Percentiles rank a stretch among this genome's conserved stretches.
Evolutionary conservation across 164 flowering plant genomes (phyloP).

Genomic region (Vitis riparia): DNA sequence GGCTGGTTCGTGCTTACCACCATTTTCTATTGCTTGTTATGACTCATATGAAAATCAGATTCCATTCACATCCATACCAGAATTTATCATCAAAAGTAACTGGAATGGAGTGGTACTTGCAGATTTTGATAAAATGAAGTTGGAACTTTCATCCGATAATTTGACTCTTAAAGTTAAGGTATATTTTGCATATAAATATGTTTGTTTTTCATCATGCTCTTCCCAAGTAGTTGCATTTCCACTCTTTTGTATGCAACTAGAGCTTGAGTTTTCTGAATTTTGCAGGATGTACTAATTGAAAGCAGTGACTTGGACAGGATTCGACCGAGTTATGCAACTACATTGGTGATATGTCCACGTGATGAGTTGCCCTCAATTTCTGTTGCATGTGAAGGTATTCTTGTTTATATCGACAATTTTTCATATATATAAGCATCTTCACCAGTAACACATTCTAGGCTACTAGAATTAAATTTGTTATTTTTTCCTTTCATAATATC

Average conservation of each 20-base stretch:
- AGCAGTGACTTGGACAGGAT: constrained; percentile 45
- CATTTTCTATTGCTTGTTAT: constrained; percentile 39
- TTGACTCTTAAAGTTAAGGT: constrained; percentile 51
- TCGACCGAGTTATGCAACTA: constrained; percentile 54
- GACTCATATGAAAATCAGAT: constrained; percentile 51
- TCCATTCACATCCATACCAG: constrained; percentile 40
- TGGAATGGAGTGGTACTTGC: background rate
- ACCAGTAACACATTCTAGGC: background rate
- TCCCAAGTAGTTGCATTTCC: background rate
- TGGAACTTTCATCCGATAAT: constrained; percentile 32
- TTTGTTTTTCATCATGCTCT: background rate
- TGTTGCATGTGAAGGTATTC: constrained; percentile 58
- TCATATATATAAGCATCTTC: background rate
- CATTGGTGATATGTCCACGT: constrained; percentile 34
- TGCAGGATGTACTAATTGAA: constrained; percentile 48
- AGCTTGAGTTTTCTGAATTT: background rate
- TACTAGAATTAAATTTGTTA: background rate
- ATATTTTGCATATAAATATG: constrained; percentile 4
- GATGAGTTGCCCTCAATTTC: constrained; percentile 32
- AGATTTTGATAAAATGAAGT: constrained; percentile 17
- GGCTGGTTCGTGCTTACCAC: constrained; percentile 47
- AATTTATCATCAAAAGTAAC: constrained; percentile 27
- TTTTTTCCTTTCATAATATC: background rate
- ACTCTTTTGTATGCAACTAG: background rate
- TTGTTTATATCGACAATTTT: background rate